Percentiles rank a stretch among this genome's conserved stretches.
Evolutionary conservation across 2,329 filamentous ascomycete species (phyloP).

Genomic region (Fusarium beomiforme): DNA sequence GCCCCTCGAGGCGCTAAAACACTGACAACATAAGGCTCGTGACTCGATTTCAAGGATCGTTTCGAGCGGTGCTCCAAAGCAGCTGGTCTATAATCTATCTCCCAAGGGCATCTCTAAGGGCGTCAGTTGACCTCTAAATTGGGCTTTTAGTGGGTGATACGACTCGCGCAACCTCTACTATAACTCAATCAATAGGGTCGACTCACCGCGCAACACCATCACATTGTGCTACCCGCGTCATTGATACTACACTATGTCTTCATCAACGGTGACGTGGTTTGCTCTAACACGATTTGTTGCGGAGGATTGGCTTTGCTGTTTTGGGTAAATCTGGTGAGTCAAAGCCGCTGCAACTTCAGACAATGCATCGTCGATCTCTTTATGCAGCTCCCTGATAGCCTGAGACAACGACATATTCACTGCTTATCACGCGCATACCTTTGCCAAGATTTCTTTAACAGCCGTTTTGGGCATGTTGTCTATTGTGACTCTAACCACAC

Average conservation of each 20-base stretch:
- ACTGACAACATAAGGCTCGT: slow-evolving; percentile 34
- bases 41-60: slow-evolving; percentile 37
- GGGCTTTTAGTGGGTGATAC: slow-evolving; percentile 29
- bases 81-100: slow-evolving; percentile 5
- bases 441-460: neutral
- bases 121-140: slow-evolving; percentile 41
- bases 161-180: slow-evolving; percentile 18
- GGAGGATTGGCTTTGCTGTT: neutral
- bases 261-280: neutral
- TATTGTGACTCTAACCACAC: neutral
- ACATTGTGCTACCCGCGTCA: slow-evolving; percentile 24
- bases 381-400: neutral
- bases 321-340: neutral
- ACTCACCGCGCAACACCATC: slow-evolving; percentile 26
- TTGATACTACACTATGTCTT: slow-evolving; percentile 16
- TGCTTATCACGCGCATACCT: slow-evolving; percentile 33
- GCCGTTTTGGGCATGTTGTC: neutral
- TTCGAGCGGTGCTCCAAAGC: slow-evolving; percentile 14
- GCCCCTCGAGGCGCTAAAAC: slow-evolving; percentile 23
- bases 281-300: neutral
- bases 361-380: slow-evolving; percentile 26
- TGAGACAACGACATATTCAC: slow-evolving; percentile 16
- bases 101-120: slow-evolving; percentile 12
- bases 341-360: slow-evolving; percentile 7
- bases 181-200: slow-evolving; percentile 35